Evolutionary conservation across 2,329 filamentous ascomycete genomes (phyloP).

Genomic region (Paecilomyces fulvus): DNA sequence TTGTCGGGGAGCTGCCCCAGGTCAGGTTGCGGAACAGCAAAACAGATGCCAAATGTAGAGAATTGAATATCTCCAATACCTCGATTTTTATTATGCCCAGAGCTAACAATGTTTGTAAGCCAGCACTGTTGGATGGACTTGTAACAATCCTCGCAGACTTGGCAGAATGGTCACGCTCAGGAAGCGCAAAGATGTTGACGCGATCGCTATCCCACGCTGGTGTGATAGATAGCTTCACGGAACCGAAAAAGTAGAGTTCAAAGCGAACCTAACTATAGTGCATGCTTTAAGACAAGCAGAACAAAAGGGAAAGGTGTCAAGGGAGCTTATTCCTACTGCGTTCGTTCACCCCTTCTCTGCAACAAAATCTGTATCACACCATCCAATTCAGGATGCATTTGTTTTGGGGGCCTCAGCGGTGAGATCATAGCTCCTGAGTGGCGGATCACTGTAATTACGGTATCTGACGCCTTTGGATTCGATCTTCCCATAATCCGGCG

Average conservation of each 20-base stretch:
- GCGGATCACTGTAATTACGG: background rate
- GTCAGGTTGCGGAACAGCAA: background rate
- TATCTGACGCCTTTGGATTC: background rate
- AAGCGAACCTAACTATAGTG: background rate
- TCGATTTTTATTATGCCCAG: background rate
- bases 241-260: background rate
- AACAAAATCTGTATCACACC: background rate
- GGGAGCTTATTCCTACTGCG: background rate
- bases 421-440: background rate
- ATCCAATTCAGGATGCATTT: background rate
- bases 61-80: background rate
- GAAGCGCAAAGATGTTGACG: background rate
- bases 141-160: background rate
- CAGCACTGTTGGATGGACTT: background rate
- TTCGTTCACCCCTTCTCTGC: background rate
- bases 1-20: conserved; percentile 1
- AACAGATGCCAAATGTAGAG: background rate
- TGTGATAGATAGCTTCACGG: background rate
- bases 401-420: background rate
- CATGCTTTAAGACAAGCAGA: background rate
- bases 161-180: background rate
- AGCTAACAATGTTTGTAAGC: background rate
- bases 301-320: background rate
- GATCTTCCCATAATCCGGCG: background rate
- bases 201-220: background rate